Conservation (phyloP, 306 rosid species). For the Trichosanthes truncata region DNA sequence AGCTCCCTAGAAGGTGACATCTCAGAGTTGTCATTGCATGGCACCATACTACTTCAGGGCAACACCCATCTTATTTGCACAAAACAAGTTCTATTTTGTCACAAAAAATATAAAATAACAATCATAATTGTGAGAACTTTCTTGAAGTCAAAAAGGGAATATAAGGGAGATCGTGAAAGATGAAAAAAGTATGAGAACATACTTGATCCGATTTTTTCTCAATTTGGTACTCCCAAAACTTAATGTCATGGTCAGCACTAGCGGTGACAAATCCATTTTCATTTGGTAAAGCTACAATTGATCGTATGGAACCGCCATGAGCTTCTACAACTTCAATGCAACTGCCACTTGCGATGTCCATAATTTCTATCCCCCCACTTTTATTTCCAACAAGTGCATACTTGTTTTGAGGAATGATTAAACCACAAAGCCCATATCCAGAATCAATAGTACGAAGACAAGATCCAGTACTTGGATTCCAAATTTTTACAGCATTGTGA, state of each 20-base stretch:
- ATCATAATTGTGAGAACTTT: background rate
- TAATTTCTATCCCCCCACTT: conserved; percentile 64
- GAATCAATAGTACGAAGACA: conserved; percentile 93
- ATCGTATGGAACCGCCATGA: conserved; percentile 67
- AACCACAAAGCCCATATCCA: conserved; percentile 77
- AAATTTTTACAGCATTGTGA: conserved; percentile 81
- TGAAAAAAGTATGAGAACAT: conserved; percentile 24
- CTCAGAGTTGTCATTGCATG: background rate
- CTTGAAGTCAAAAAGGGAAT: background rate
- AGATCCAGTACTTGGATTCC: conserved; percentile 90
- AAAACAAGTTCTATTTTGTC: background rate
- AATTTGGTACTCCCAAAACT: conserved; percentile 81
- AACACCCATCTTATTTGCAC: background rate
- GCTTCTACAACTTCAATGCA: conserved; percentile 71
- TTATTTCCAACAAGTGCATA: conserved; percentile 95
- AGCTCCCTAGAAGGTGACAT: background rate
- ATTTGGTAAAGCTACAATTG: conserved; percentile 63
- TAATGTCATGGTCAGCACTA: conserved; percentile 85
- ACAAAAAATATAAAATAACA: background rate
- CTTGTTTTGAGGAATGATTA: conserved; percentile 59
- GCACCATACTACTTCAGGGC: background rate
- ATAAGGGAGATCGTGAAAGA: conserved; percentile 2
- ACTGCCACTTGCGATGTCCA: conserved; percentile 81
- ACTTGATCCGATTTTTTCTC: conserved; percentile 71
- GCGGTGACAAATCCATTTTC: conserved; percentile 79